Evolutionary conservation across 345 rosid genomes (phyloP).

Genomic region (Angophora floribunda): DNA sequence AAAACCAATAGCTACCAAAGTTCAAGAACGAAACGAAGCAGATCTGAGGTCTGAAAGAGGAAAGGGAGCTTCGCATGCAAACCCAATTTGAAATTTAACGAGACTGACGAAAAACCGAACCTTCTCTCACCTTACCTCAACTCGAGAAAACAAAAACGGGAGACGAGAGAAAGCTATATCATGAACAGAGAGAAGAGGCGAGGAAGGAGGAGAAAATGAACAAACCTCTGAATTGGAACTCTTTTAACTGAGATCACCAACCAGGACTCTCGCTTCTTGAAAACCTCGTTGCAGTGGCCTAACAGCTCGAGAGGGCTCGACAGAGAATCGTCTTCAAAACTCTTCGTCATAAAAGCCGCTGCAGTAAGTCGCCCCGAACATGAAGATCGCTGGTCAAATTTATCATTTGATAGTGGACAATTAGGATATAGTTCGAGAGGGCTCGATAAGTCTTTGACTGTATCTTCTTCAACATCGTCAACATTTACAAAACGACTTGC

Average conservation of each 20-base stretch:
- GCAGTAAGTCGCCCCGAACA: too few species aligned
- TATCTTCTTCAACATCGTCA: too few species aligned
- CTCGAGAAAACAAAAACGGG: background rate
- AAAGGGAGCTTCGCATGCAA: background rate
- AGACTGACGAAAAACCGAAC: background rate
- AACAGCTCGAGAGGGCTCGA: too few species aligned
- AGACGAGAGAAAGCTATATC: background rate
- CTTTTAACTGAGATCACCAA: background rate
- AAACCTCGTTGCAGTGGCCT: too few species aligned
- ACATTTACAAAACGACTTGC: too few species aligned
- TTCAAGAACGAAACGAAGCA: background rate
- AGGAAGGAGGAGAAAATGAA: background rate
- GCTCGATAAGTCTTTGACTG: too few species aligned
- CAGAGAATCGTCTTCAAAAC: too few species aligned
- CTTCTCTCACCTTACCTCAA: background rate
- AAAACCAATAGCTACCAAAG: background rate
- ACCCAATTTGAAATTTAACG: background rate
- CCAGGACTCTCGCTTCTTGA: too few species aligned
- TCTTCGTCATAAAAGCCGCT: too few species aligned
- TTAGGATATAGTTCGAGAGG: too few species aligned
- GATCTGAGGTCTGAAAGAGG: background rate
- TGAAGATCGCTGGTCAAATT: too few species aligned
- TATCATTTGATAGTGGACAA: too few species aligned
- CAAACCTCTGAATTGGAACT: background rate
- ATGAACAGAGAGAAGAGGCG: background rate